A percentile compares a stretch with the other conserved stretches of the same genome.
phyloP scores from a whole-genome alignment of 2,329 filamentous ascomycete species.

The Phialophora macrospora region DNA sequence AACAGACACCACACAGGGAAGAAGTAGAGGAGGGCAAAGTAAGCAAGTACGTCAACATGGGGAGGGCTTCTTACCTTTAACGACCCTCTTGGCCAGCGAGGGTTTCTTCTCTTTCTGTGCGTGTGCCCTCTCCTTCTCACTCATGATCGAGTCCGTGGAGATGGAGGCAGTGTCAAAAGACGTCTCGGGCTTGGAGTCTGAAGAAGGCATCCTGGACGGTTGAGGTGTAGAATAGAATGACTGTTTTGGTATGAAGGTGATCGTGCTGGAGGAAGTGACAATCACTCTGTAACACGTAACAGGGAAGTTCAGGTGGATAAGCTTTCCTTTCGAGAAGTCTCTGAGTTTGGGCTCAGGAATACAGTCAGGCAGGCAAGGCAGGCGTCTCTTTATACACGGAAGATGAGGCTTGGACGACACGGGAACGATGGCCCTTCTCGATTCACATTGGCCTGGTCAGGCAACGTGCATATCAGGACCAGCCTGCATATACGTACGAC shows the following conservation, averaged over 20 bases:
- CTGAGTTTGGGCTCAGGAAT: not conserved
- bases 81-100: constrained; percentile 25
- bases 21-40: too few species aligned
- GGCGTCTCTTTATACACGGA: constrained; percentile 5
- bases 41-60: not conserved
- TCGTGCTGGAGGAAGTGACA: not conserved
- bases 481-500: constrained; percentile 2
- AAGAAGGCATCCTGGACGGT: constrained; percentile 21
- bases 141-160: constrained; percentile 27
- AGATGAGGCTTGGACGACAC: not conserved
- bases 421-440: not conserved
- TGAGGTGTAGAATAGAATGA: not conserved
- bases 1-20: not conserved
- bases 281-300: not conserved
- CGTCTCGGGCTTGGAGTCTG: constrained; percentile 19
- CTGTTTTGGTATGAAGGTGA: not conserved
- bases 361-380: constrained; percentile 11
- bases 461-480: constrained; percentile 3
- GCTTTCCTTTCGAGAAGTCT: not conserved
- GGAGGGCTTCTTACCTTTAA: constrained; percentile 19
- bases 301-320: constrained; percentile 4
- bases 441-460: constrained; percentile 5
- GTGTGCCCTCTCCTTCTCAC: constrained; percentile 25
- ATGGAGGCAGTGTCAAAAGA: constrained; percentile 27
- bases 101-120: constrained; percentile 16